Conservation (phyloP, 2,329 filamentous ascomycete species). For the Diaporthe amygdali region DNA sequence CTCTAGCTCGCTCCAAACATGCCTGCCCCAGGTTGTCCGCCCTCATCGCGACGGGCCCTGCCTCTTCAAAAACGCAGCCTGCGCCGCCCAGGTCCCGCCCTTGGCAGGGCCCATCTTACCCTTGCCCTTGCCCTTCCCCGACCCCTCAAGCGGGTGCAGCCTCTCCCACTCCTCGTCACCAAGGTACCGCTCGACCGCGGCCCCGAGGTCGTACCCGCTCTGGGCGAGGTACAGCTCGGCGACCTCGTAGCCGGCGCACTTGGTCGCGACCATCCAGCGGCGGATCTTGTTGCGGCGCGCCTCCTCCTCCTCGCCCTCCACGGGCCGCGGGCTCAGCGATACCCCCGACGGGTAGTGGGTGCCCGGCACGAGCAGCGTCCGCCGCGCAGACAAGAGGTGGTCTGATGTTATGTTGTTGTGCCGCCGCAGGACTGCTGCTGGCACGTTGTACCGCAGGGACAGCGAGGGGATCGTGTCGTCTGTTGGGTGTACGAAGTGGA, state of each 20-base stretch:
- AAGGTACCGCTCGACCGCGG: conserved; percentile 67
- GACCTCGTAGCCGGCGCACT: conserved; percentile 77
- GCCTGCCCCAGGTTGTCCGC: background rate
- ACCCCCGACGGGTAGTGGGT: conserved; percentile 56
- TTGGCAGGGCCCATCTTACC: background rate
- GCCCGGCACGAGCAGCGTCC: conserved; percentile 74
- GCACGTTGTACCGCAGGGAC: conserved; percentile 74
- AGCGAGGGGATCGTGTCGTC: conserved; percentile 72
- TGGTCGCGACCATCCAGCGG: conserved; percentile 80
- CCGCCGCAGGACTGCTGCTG: conserved; percentile 64
- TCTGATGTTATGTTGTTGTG: conserved; percentile 76
- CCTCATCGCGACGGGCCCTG: background rate
- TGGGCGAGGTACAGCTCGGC: conserved; percentile 78
- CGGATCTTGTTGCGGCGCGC: conserved; percentile 72
- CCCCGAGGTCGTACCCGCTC: conserved; percentile 67
- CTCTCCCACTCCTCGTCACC: conserved; percentile 80
- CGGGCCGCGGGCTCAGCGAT: conserved; percentile 67
- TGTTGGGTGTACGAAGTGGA: conserved; percentile 77
- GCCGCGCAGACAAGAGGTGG: conserved; percentile 71
- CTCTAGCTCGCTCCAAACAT: background rate
- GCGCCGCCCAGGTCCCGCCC: conserved; percentile 20
- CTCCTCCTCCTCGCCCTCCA: conserved; percentile 79
- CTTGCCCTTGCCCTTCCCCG: conserved; percentile 33
- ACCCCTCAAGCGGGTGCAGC: conserved; percentile 62
- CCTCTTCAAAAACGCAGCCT: conserved; percentile 24